These are phyloP conservation scores for Mycena epipterygia DNA, from an alignment of 768 basidiomycete species.

Conservation along the genomic window DNA sequence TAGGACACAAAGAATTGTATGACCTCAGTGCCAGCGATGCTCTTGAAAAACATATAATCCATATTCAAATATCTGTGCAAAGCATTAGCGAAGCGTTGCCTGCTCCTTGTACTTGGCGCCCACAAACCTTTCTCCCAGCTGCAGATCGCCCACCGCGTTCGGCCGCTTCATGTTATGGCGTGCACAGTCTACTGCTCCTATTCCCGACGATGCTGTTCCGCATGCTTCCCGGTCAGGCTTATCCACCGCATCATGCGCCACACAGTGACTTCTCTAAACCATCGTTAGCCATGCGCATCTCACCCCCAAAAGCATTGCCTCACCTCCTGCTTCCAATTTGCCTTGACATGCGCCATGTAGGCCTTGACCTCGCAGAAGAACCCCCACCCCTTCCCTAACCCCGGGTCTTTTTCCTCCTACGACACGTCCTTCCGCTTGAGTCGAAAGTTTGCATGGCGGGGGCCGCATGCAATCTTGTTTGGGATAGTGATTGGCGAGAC, in stretches of 20 bases:
- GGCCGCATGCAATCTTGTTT: no score
- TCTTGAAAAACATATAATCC: slow-evolving; percentile 45
- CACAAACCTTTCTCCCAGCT: slow-evolving; percentile 38
- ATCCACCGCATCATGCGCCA: slow-evolving; percentile 23
- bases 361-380: slow-evolving; percentile 43
- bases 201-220: slow-evolving; percentile 21
- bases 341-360: slow-evolving; percentile 36
- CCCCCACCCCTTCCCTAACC: slow-evolving; percentile 42
- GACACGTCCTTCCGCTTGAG: slow-evolving; percentile 46
- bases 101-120: no score
- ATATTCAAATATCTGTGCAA: slow-evolving; percentile 29
- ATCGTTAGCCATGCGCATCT: no score
- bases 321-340: neutral
- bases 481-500: no score
- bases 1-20: slow-evolving; percentile 35
- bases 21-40: slow-evolving; percentile 21
- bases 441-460: slow-evolving; percentile 4
- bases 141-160: slow-evolving; percentile 40
- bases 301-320: no score
- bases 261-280: slow-evolving; percentile 31
- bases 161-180: slow-evolving; percentile 30
- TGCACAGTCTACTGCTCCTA: slow-evolving; percentile 24
- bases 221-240: slow-evolving; percentile 4
- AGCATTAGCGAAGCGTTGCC: neutral
- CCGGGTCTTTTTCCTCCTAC: slow-evolving; percentile 42